A percentile compares a stretch with the other conserved stretches of the same genome.
These are phyloP conservation scores for Ambrosiella cleistominuta DNA, from an alignment of 2,329 filamentous ascomycete species.

Conservation along the genomic window DNA sequence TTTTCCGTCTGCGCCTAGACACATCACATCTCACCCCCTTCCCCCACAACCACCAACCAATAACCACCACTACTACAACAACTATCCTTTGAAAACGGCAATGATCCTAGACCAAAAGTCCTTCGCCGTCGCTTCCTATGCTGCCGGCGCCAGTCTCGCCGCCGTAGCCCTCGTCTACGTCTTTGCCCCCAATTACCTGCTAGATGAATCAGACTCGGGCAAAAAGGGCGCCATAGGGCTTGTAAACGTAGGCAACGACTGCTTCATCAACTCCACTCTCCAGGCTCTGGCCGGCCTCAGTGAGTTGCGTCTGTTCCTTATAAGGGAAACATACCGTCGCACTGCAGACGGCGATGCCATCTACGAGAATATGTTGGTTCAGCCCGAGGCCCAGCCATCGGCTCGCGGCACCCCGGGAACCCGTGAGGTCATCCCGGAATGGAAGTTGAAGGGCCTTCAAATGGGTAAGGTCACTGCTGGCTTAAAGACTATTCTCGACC, in stretches of 20 bases:
- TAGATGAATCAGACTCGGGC: slow-evolving; percentile 54
- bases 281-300: slow-evolving; percentile 82
- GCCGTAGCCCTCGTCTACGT: slow-evolving; percentile 93
- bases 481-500: slow-evolving; percentile 81
- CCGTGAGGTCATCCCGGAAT: slow-evolving; percentile 26
- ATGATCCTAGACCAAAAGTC: slow-evolving; percentile 18
- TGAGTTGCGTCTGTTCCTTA: slow-evolving; percentile 78
- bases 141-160: slow-evolving; percentile 84
- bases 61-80: neutral
- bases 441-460: slow-evolving; percentile 54
- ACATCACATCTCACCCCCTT: too few species aligned
- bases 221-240: slow-evolving; percentile 83
- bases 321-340: slow-evolving; percentile 74
- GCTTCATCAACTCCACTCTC: slow-evolving; percentile 90
- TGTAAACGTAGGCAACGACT: slow-evolving; percentile 82
- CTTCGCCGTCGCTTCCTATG: slow-evolving; percentile 53
- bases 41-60: neutral
- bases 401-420: neutral
- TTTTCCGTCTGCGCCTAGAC: too few species aligned
- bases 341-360: slow-evolving; percentile 60
- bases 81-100: slow-evolving; percentile 16
- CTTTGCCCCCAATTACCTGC: slow-evolving; percentile 90
- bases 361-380: slow-evolving; percentile 44
- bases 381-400: slow-evolving; percentile 21
- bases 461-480: slow-evolving; percentile 69